These are phyloP conservation scores for Teunomyces stri DNA, from an alignment of 805 yeast genomes.

Conservation along the genomic window DNA sequence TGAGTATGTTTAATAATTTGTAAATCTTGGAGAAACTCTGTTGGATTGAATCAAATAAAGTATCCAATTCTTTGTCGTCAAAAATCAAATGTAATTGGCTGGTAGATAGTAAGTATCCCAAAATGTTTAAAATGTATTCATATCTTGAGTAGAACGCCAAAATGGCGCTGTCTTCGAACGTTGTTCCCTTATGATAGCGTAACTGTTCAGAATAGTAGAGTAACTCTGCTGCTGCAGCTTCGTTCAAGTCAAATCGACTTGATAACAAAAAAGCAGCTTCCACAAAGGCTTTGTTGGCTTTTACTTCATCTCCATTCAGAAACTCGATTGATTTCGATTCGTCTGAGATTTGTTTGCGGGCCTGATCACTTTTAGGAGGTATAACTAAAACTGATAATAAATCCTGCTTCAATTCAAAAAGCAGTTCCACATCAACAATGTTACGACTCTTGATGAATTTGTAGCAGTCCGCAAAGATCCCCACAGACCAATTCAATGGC, in stretches of 20 bases:
- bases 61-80: conserved; percentile 5
- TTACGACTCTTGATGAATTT: conserved; percentile 35
- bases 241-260: conserved; percentile 57
- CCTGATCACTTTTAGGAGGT: conserved; percentile 43
- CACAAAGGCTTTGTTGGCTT: conserved; percentile 64
- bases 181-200: conserved; percentile 44
- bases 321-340: conserved; percentile 39
- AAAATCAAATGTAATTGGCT: conserved; percentile 23
- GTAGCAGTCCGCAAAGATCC: conserved; percentile 45
- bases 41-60: conserved; percentile 44
- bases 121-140: conserved; percentile 69
- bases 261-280: conserved; percentile 60
- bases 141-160: conserved; percentile 67
- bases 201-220: conserved; percentile 46
- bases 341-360: conserved; percentile 46
- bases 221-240: conserved; percentile 68
- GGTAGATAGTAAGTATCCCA: conserved; percentile 30
- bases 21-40: conserved; percentile 60
- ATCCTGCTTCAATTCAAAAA: conserved; percentile 42
- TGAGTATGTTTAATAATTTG: conserved; percentile 50
- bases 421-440: conserved; percentile 20
- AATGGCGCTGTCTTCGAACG: conserved; percentile 59
- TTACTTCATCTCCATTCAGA: conserved; percentile 55
- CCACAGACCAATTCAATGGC: conserved; percentile 37
- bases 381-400: conserved; percentile 40